These are phyloP conservation scores for Colletotrichum incanum DNA, from an alignment of 2,329 filamentous ascomycete species.

Conservation along the genomic window DNA sequence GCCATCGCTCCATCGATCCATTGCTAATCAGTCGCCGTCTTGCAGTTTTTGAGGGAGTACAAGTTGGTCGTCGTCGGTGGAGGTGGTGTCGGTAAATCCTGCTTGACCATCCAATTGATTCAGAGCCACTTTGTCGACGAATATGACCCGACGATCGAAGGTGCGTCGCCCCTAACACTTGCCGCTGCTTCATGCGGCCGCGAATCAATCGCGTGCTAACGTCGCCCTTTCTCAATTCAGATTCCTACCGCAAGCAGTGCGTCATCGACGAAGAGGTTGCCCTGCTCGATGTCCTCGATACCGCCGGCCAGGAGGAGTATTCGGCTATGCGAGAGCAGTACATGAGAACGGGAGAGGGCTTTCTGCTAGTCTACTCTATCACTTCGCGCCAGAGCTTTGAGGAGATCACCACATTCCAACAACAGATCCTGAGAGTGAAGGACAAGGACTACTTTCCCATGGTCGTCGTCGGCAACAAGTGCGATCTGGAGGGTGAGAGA, in stretches of 20 bases:
- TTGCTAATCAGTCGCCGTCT: conserved; percentile 45
- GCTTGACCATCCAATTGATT: conserved; percentile 96
- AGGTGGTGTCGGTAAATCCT: conserved; percentile 98
- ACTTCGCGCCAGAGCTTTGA: conserved; percentile 97
- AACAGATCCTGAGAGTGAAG: conserved; percentile 98
- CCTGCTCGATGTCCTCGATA: conserved; percentile 97
- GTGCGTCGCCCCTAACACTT: conserved; percentile 63
- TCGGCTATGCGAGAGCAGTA: conserved; percentile 99
- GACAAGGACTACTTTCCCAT: conserved; percentile 99
- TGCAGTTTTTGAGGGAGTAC: conserved; percentile 89
- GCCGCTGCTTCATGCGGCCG: conserved; percentile 24
- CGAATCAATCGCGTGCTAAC: conserved; percentile 45
- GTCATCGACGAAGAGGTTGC: conserved; percentile 99
- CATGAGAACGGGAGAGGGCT: conserved; percentile 99
- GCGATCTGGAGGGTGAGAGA: conserved; percentile 94
- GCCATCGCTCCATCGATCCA: not conserved
- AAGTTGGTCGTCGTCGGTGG: conserved; percentile 98
- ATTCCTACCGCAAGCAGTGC: conserved; percentile 99
- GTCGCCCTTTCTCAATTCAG: conserved; percentile 63
- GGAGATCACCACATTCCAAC: conserved; percentile 98
- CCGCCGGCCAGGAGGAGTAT: conserved; percentile 98
- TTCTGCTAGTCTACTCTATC: conserved; percentile 98
- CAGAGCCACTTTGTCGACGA: conserved; percentile 99
- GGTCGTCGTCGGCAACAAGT: conserved; percentile 99
- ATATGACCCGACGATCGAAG: conserved; percentile 99